These are phyloP conservation scores for Sugiyamaella paludigena DNA, from an alignment of 1,139 yeast genomes.

Conservation along the genomic window DNA sequence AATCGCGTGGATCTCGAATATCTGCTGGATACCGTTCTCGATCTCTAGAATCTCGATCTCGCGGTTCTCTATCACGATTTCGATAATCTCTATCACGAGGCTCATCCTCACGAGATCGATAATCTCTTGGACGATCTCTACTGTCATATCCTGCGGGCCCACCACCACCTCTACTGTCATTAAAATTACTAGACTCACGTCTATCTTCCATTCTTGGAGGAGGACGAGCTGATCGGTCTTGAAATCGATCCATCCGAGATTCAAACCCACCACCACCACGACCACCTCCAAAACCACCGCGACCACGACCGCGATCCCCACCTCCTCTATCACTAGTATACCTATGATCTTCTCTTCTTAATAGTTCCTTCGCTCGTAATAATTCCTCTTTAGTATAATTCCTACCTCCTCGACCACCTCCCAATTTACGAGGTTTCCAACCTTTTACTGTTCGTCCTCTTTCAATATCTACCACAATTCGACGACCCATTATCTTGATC, in stretches of 20 bases:
- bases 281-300: constrained; percentile 16
- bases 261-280: constrained; percentile 3
- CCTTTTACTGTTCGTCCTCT: constrained; percentile 70
- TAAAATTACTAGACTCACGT: not conserved
- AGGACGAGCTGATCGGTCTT: not conserved
- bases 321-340: constrained; percentile 16
- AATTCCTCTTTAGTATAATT: constrained; percentile 40
- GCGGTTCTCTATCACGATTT: not conserved
- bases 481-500: constrained; percentile 49
- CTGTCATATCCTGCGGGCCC: not conserved
- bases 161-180: not conserved
- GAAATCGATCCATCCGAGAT: constrained; percentile 10
- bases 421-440: constrained; percentile 79
- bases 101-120: constrained; percentile 8
- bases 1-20: too few relatives aligned
- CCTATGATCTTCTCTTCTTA: constrained; percentile 15
- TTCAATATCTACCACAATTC: constrained; percentile 75
- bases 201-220: not conserved
- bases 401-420: constrained; percentile 74
- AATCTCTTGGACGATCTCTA: not conserved
- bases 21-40: too few relatives aligned
- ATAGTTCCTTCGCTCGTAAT: constrained; percentile 14
- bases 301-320: constrained; percentile 15
- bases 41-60: not conserved
- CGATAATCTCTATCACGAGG: constrained; percentile 12